Percentiles rank a stretch among this genome's conserved stretches.
Conservation (phyloP, 2,329 filamentous ascomycete genomes). For the Lachnellula hyalina region DNA sequence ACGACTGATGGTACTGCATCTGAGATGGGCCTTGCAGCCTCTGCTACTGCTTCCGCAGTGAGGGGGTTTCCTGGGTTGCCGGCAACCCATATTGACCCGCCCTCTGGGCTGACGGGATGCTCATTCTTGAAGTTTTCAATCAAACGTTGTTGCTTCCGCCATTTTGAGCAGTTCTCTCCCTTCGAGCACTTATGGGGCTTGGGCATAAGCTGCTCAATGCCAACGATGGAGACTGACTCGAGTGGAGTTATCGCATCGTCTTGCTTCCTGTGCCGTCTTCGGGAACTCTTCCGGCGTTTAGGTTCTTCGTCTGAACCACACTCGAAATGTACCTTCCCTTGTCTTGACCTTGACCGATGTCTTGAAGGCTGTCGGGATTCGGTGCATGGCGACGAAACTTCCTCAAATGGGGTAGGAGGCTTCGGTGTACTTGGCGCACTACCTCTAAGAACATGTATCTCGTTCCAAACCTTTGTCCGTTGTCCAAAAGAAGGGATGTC, state of each 20-base stretch:
- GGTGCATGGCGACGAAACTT: slow-evolving; percentile 38
- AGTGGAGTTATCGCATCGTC: slow-evolving; percentile 69
- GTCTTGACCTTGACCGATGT: slow-evolving; percentile 16
- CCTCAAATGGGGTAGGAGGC: slow-evolving; percentile 57
- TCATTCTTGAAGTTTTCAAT: slow-evolving; percentile 71
- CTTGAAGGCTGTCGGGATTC: slow-evolving; percentile 21
- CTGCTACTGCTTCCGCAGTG: slow-evolving; percentile 47
- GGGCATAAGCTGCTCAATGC: slow-evolving; percentile 82
- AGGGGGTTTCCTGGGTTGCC: slow-evolving; percentile 74
- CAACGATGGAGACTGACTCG: slow-evolving; percentile 86
- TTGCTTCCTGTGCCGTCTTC: slow-evolving; percentile 24
- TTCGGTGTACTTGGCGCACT: slow-evolving; percentile 46
- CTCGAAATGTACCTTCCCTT: slow-evolving; percentile 15
- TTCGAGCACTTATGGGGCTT: slow-evolving; percentile 81
- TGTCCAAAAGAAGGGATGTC: slow-evolving; percentile 78
- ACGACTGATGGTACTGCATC: slow-evolving; percentile 77
- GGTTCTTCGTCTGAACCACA: slow-evolving; percentile 26
- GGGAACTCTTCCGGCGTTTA: slow-evolving; percentile 22
- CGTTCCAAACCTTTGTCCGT: slow-evolving; percentile 72
- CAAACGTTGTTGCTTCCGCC: slow-evolving; percentile 71
- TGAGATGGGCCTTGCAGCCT: slow-evolving; percentile 57
- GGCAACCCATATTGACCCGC: slow-evolving; percentile 69
- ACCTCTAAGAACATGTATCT: slow-evolving; percentile 65
- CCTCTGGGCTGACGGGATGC: slow-evolving; percentile 57
- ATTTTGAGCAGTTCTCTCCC: slow-evolving; percentile 80